Evolutionary conservation across 495 filamentous ascomycete genomes (phyloP).

Genomic region (Cladorrhinum samala): DNA sequence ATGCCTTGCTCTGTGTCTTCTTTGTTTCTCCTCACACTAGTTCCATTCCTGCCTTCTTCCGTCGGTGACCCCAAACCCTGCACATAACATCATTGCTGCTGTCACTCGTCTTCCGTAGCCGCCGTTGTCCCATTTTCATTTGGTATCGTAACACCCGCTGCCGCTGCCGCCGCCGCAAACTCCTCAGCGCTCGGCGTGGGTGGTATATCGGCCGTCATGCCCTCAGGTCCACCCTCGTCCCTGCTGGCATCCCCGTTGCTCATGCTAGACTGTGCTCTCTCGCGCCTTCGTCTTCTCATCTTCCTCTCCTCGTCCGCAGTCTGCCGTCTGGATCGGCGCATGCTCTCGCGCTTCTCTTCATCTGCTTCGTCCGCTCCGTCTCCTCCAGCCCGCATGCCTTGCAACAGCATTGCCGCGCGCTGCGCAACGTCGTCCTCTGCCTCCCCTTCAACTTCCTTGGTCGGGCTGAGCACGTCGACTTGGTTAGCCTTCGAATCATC

Average conservation of each 20-base stretch:
- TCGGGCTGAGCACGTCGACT: slow-evolving; percentile 29
- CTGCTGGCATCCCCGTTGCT: slow-evolving; percentile 16
- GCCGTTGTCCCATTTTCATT: not conserved
- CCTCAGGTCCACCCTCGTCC: not conserved
- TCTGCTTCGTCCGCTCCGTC: slow-evolving; percentile 53
- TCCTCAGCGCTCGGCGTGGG: slow-evolving; percentile 13
- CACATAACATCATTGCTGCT: not conserved
- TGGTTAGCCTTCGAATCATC: slow-evolving; percentile 37
- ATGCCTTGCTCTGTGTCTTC: not conserved
- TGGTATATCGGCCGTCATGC: slow-evolving; percentile 5
- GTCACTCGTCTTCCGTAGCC: not conserved
- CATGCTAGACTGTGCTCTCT: slow-evolving; percentile 42
- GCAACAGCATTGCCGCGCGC: slow-evolving; percentile 73
- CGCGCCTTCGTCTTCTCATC: slow-evolving; percentile 49
- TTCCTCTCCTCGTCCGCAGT: slow-evolving; percentile 65
- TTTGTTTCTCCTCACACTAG: not conserved
- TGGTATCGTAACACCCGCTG: slow-evolving; percentile 4
- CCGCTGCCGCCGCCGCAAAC: slow-evolving; percentile 12
- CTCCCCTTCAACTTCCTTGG: slow-evolving; percentile 47
- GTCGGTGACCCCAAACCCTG: too few relatives aligned
- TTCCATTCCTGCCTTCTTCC: too few relatives aligned
- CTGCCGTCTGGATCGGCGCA: slow-evolving; percentile 56
- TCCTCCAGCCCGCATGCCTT: slow-evolving; percentile 61
- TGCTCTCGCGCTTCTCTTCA: slow-evolving; percentile 51
- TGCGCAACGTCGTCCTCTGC: slow-evolving; percentile 71